Evolutionary conservation across 441 rosid species (phyloP), one percentile per base, ranked within the genome.

Genomic region (Aleurites moluccanus): DNA sequence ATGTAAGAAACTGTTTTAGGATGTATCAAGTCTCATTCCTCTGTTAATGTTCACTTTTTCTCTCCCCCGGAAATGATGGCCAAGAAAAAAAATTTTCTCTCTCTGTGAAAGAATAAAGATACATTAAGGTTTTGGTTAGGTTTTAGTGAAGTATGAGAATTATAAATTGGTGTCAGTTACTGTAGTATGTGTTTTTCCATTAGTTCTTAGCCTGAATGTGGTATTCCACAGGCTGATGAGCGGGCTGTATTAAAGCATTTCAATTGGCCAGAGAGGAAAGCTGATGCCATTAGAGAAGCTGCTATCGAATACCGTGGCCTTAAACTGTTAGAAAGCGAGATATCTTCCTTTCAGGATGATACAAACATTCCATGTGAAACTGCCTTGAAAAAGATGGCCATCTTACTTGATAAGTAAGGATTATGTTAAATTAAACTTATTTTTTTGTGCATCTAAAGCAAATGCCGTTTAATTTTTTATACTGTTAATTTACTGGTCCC

Each of bases 221-320:
- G 40, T 76, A 50, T 65, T 73, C 33, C 40, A 78, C 83, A 94
- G 99, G 96, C 92, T 49, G 99, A 92, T 82, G 97, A 94, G 76
- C 83, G 88, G 76, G 97, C 96, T 56, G 99, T 94, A 73, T 77
- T 92, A 76, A 94, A 94, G 90, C 96, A 94, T 82, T 94, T 94
- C 81, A 88, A 89, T 75, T 94, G 97, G 97, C 99, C 99, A 16
- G 99, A 94, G 87, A 86, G 74, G 79, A 94, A 92, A 84, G 99
- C 96, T 4, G 99, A 94, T 87, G 90, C 96, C 64, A 70, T 94
- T 76, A 83, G 94, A 75, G 99, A 92, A 82, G 97, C 97, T 75
- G 91, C 97, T 18, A 80, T 94, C 49, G 99, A 92, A 76, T 94
- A 91, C 75, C 92, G 94, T 2, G 89, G 83, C 72, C 87, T 94